phyloP scores from a whole-genome alignment of 2,329 filamentous ascomycete genomes.

The Ascochyta rabiei region DNA sequence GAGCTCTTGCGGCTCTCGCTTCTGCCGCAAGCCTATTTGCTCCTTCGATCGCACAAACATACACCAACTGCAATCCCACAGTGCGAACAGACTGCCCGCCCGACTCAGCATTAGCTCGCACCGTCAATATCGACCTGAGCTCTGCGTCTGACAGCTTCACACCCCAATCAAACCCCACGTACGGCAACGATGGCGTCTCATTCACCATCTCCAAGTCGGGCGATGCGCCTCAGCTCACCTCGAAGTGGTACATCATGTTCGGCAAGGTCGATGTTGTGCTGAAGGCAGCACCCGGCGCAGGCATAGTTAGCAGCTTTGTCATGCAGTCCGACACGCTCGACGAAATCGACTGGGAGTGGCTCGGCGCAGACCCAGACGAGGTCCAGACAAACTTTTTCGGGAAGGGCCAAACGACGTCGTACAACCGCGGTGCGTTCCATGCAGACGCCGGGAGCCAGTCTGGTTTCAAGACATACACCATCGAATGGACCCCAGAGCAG shows the following conservation, averaged over 20 bases:
- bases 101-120: conserved; percentile 80
- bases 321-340: conserved; percentile 90
- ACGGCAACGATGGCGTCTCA: conserved; percentile 75
- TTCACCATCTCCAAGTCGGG: conserved; percentile 81
- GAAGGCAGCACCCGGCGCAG: conserved; percentile 84
- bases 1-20: conserved; percentile 47
- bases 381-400: conserved; percentile 99
- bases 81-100: conserved; percentile 67
- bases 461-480: conserved; percentile 80
- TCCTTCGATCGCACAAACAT: conserved; percentile 58
- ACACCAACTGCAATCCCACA: conserved; percentile 62
- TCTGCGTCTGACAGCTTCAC: conserved; percentile 79
- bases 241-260: conserved; percentile 99
- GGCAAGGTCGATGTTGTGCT: conserved; percentile 85
- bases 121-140: conserved; percentile 84
- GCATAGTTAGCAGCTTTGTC: conserved; percentile 92
- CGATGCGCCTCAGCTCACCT: conserved; percentile 83
- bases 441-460: conserved; percentile 70
- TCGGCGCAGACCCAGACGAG: conserved; percentile 75
- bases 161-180: conserved; percentile 71
- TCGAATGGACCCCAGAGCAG: conserved; percentile 88
- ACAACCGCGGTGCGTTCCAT: conserved; percentile 87
- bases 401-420: conserved; percentile 83
- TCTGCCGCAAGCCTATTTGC: conserved; percentile 48
- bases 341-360: conserved; percentile 97